Conservation (phyloP, 805 yeast genomes). For the Wickerhamiella cacticola region DNA sequence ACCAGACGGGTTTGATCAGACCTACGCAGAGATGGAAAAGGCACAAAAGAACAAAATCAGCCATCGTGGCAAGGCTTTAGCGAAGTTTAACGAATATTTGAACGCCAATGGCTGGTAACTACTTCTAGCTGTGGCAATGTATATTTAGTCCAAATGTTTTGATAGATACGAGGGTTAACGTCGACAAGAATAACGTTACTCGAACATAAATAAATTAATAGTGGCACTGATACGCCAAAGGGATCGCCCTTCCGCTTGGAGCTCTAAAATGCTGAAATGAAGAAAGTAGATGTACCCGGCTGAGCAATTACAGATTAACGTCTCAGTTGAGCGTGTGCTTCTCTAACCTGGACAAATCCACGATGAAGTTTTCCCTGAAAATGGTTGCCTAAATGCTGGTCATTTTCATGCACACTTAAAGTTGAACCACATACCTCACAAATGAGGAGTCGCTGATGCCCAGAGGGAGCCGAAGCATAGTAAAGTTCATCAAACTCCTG, state of each 20-base stretch:
- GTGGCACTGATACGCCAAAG: too few relatives aligned
- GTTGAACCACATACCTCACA: constrained; percentile 87
- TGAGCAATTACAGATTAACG: too few relatives aligned
- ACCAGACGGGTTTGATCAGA: constrained; percentile 62
- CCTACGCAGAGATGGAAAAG: constrained; percentile 82
- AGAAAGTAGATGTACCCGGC: too few relatives aligned
- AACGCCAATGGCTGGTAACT: constrained; percentile 6
- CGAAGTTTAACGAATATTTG: constrained; percentile 47
- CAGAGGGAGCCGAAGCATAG: constrained; percentile 57
- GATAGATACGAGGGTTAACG: too few relatives aligned
- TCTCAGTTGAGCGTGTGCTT: constrained; percentile 4
- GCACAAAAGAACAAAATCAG: constrained; percentile 65
- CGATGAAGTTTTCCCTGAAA: constrained; percentile 78
- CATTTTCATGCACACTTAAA: constrained; percentile 73
- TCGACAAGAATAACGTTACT: too few relatives aligned
- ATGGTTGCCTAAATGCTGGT: constrained; percentile 79
- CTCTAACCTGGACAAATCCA: constrained; percentile 66
- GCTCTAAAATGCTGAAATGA: too few relatives aligned
- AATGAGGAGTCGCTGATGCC: constrained; percentile 82
- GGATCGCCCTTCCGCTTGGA: too few relatives aligned
- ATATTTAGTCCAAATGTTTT: too few relatives aligned
- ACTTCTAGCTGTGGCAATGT: neutral
- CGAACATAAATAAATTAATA: too few relatives aligned
- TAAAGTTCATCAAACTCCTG: constrained; percentile 32
- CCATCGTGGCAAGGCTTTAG: constrained; percentile 78